Evolutionary conservation across 192 early-diverging fungal species (phyloP), one percentile per base, ranked within the genome.

Genomic region (Coemansia sp.): DNA sequence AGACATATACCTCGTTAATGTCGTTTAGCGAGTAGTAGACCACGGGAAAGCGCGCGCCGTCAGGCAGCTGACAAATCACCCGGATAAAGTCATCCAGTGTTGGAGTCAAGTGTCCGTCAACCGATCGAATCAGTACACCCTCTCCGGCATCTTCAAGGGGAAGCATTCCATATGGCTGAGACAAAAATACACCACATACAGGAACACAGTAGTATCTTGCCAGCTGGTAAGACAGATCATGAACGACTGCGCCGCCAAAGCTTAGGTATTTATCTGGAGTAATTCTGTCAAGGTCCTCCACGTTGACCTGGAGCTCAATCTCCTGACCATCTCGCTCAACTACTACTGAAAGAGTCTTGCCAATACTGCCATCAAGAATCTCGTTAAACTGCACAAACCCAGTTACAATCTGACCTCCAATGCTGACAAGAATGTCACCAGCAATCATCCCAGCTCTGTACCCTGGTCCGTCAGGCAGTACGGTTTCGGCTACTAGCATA

Each of bases 231-330:
- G 87, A 89, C 21, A 92, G 61, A 46, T 89, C 81, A 58, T 91
- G 81, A 14, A 91, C 79, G 43, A 88, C 83, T 22, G 84, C 88
- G 39, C 93, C 94, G 42, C 93, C 94, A 33, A 94, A 83, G 49
- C 92, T 86, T 1, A 97, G 83, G 72, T 88, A 91, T 19, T 86
- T 78, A 57, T 89, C 84, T 2, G 94, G 93, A 4, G 93, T 93
- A 27, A 91, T 82, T 6, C 74, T 67, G 56, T 89, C 85, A 41
- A 92, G 59, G 57, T 92, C 86, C 63, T 92, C 82, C 1, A 89
- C 85, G 8, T 38, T 34, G 11, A 86, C 56, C 18, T 66, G 55
- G n/a, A 85, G 52, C 6, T 79, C 73, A 24, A 72, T 53, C 9
- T 69, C 42, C 47, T 80, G 71, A 19, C 82, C 81, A 37, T 83